Evolutionary conservation across 768 basidiomycete genomes (phyloP), one percentile per base, ranked within the genome.

Genomic region (Dentipellis sp.): DNA sequence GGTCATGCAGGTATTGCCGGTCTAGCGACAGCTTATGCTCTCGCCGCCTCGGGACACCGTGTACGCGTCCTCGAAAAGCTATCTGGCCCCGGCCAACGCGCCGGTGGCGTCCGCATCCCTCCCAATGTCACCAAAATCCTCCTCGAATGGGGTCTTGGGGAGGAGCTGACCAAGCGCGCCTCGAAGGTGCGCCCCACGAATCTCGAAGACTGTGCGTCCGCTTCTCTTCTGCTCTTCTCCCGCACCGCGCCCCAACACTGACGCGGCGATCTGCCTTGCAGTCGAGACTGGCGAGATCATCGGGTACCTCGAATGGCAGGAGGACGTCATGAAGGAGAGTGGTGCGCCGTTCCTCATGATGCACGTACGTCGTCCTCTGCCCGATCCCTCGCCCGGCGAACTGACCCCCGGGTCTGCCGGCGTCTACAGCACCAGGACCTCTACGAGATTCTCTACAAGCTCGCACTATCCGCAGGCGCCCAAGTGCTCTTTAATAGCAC

Each of bases 41-140:
- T 62, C 19, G 61, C 61, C 7, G 42, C 53, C 14, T 60, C 59
- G 0, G 60, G 60, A 5, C 60, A 62, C 34, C 58, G 54, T 14
- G 60, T 62, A 10, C 58, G 54, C 29, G 58, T 62, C 8, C 54
- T 62, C 34, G 60, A 62, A 23, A 40, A 54, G 45, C 52, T 40
- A 8, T 23, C 22, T 4, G 40, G 46, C 38, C 8, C 57, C 9
- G 42, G 45, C 16, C 38, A 34, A 23, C 39, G 36, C n/a, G 45
- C 53, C 3, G 60, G 60, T 10, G 60, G 61, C 40, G 34, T 57
- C 23, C 56, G 56, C 10, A 40, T 62, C 22, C 61, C 61, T 17
- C 61, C 61, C 14, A 60, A 47, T 8, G 49, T 59, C 34, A 60
- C 59, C 4, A 60, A 49, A 35, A 60, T 62, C 10, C 37, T 62